Base-by-base conservation (phyloP, 768 basidiomycete genomes). In the Rubroboletus pulcherrimus region DNA sequence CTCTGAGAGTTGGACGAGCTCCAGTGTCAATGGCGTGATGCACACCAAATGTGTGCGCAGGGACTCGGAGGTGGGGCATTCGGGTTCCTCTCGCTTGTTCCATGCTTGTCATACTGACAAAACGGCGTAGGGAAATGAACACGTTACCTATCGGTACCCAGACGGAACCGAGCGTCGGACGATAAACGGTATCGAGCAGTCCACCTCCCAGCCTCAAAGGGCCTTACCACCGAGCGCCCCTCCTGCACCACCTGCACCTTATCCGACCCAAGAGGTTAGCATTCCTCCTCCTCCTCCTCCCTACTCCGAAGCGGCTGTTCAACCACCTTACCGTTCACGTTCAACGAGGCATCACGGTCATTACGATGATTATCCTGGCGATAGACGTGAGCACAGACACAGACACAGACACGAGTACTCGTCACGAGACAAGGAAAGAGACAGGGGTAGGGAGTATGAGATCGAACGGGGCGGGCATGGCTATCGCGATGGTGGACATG, bases 21-120 rank as follows among this genome's bases (percentile, higher is more conserved):
- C 79, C 7, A 82, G 74, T 2, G 71, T 86, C 45, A 89, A 92
- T 53, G 89, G 89, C 7, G 82, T 83, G 15, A 87, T 86, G 0
- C 80, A 85, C 56, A 81, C 68, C 19, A 81, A 69, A 66, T 82
- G 61, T 72, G 82, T 71, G 73, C 79, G 68, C 65, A 78, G 57
- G 66, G 87, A 91, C 63, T 77, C 74, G 39, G 67, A 83, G 37
- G 89, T 89, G 63, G 61, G 61, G 85, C 69, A 15, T 31, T 40
- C 12, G n/a, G 7, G 35, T 7, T 46, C 7, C 7, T 45, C 14
- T 19, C 51, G 5, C 17, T 47, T 50, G 33, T 37, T 29, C 15
- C n/a, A 26, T 26, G 26, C 12, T 24, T 24, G 3, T 48, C 51
- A 41, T 34, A 34, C 50, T 53, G 51, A 51, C 40, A 34, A 26